These are phyloP conservation scores for Pharus latifolius DNA, from an alignment of 176 grass and related monocot genomes.

Conservation along the genomic window DNA sequence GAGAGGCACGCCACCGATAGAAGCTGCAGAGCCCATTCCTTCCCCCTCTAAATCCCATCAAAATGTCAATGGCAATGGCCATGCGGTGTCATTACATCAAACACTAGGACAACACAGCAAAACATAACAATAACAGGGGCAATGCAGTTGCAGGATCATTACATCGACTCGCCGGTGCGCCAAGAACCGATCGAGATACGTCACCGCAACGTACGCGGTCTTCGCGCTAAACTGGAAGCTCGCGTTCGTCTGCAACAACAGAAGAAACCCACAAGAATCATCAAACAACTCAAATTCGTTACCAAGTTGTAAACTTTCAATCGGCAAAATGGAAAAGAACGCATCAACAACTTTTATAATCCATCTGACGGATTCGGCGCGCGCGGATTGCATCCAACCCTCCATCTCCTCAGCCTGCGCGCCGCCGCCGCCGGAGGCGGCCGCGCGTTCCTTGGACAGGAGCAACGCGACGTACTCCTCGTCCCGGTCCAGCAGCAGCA, in stretches of 20 bases:
- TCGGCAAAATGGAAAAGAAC: neutral
- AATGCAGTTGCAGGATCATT: neutral
- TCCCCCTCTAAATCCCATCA: slow-evolving; percentile 30
- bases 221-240: slow-evolving; percentile 41
- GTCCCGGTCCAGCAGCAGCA: slow-evolving; percentile 34
- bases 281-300: neutral
- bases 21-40: slow-evolving; percentile 62
- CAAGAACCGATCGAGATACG: slow-evolving; percentile 83
- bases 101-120: neutral
- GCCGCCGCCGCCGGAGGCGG: neutral
- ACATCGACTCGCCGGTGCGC: slow-evolving; percentile 39
- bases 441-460: slow-evolving; percentile 45
- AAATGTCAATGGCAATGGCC: neutral
- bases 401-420: neutral
- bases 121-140: neutral
- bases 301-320: too few species aligned
- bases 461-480: slow-evolving; percentile 57
- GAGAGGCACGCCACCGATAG: slow-evolving; percentile 76
- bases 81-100: neutral
- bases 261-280: neutral
- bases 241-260: slow-evolving; percentile 33
- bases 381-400: slow-evolving; percentile 34
- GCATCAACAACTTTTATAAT: slow-evolving; percentile 45
- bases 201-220: slow-evolving; percentile 75
- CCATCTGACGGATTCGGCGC: slow-evolving; percentile 52